Conservation (phyloP, 2,329 filamentous ascomycete species). For the Pseudogymnoascus sp. region DNA sequence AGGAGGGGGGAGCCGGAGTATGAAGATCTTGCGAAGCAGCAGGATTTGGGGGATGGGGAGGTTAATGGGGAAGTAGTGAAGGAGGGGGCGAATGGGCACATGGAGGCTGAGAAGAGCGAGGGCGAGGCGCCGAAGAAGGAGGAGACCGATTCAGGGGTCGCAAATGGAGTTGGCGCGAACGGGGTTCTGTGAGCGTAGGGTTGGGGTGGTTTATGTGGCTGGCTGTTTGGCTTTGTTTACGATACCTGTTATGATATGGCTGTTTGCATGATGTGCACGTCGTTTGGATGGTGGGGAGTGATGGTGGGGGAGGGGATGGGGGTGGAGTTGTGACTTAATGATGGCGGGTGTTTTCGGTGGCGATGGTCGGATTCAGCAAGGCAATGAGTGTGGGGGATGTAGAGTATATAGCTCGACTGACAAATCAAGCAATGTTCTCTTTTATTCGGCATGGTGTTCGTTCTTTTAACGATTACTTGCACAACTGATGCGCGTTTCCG, state of each 20-base stretch:
- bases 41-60: constrained; percentile 26
- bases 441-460: not conserved
- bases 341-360: not conserved
- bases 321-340: not conserved
- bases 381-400: not conserved
- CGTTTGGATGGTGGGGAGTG: not conserved
- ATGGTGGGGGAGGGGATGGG: too few species aligned
- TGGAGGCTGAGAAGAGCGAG: not conserved
- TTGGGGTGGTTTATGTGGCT: constrained; percentile 1
- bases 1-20: constrained; percentile 48
- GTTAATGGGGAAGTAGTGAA: not conserved
- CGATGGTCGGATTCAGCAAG: not conserved
- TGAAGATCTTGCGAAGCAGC: constrained; percentile 42
- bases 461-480: not conserved
- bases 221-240: constrained; percentile 6
- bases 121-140: not conserved
- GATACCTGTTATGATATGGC: constrained; percentile 8
- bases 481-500: not conserved
- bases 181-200: not conserved
- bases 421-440: constrained; percentile 1
- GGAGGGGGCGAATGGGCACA: not conserved
- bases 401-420: constrained; percentile 3
- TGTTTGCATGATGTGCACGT: not conserved
- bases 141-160: not conserved
- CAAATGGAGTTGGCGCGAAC: not conserved